phyloP scores from a whole-genome alignment of 2,329 filamentous ascomycete genomes.

The Colletotrichum paranaense region DNA sequence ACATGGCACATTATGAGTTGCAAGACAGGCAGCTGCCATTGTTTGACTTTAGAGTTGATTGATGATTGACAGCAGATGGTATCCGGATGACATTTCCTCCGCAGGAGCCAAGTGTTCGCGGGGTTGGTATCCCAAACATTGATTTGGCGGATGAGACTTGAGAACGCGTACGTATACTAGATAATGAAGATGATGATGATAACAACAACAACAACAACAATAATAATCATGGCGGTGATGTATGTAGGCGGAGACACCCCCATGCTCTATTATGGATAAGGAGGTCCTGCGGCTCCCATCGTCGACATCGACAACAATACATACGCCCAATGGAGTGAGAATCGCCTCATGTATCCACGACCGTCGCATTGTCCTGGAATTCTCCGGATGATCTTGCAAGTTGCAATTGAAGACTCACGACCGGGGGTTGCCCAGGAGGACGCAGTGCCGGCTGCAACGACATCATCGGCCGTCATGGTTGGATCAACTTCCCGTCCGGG shows the following conservation, averaged over 20 bases:
- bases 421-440: background rate
- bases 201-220: background rate
- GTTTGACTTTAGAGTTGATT: constrained; percentile 13
- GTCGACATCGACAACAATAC: background rate
- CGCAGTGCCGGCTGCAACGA: constrained; percentile 28
- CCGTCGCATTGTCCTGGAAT: background rate
- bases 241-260: background rate
- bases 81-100: constrained; percentile 32
- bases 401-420: background rate
- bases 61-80: constrained; percentile 2
- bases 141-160: background rate
- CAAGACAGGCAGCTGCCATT: constrained; percentile 12
- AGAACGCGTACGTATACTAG: background rate
- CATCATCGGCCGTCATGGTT: constrained; percentile 34
- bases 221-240: background rate
- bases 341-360: background rate
- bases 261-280: background rate
- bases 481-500: constrained; percentile 26
- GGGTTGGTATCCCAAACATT: background rate
- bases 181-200: background rate
- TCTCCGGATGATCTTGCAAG: background rate
- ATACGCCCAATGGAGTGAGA: background rate
- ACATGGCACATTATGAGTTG: constrained; percentile 31
- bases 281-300: background rate
- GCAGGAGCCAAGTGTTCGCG: constrained; percentile 36